Evolutionary conservation across 331 rosid genomes (phyloP).

Genomic region (Quercus tomentella): DNA sequence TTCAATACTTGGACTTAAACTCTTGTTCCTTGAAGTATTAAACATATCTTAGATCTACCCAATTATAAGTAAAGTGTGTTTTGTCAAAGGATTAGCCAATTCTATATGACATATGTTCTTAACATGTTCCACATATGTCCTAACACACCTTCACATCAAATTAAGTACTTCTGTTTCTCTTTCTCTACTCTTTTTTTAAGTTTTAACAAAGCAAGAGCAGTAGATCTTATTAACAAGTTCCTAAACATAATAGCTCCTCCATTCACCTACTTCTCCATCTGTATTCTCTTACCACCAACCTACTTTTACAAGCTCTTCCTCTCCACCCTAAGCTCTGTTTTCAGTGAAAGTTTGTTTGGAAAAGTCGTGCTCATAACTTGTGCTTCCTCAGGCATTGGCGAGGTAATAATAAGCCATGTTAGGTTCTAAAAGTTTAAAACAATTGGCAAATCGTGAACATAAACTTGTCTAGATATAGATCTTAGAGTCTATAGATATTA

Average conservation of each 20-base stretch:
- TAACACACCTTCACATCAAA: background rate
- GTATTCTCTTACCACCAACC: conserved; percentile 50
- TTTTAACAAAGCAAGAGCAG: background rate
- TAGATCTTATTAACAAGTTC: conserved; percentile 47
- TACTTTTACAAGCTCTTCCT: conserved; percentile 36
- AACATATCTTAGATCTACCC: too few species aligned
- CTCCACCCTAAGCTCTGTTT: conserved; percentile 20
- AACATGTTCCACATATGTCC: too few species aligned
- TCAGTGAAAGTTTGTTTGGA: conserved; percentile 48
- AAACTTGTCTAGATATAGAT: too few species aligned
- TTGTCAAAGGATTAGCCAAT: too few species aligned
- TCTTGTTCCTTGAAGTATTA: too few species aligned
- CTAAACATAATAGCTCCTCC: conserved; percentile 53
- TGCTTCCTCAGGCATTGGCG: conserved; percentile 79
- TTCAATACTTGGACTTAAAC: too few species aligned
- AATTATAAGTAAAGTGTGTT: too few species aligned
- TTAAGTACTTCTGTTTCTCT: background rate
- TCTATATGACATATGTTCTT: too few species aligned
- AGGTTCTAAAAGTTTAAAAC: too few species aligned
- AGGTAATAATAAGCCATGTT: conserved; percentile 30
- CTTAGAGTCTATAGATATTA: too few species aligned
- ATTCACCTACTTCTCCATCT: conserved; percentile 49
- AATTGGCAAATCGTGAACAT: too few species aligned
- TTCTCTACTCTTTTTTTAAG: background rate
- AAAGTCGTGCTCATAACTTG: conserved; percentile 76